Conservation (phyloP, 305 asterid genomes). For the Rubia occidens region DNA sequence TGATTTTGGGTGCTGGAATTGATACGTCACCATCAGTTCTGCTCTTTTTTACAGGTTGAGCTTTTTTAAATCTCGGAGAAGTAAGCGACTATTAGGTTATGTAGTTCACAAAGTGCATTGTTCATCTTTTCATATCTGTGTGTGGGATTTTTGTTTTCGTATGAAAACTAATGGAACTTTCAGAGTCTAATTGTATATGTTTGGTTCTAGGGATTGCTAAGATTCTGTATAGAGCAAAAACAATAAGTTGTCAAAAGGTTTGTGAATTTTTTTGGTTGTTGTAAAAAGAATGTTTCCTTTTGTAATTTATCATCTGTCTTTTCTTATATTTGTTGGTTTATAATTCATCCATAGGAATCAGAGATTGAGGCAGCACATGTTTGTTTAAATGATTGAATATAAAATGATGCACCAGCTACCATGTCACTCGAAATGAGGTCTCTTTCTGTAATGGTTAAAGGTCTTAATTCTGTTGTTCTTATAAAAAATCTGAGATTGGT, state of each 20-base stretch:
- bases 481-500: no score
- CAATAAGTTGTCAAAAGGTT: conserved; percentile 87
- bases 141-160: neutral
- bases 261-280: neutral
- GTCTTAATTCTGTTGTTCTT: no score
- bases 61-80: conserved; percentile 92
- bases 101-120: conserved; percentile 12
- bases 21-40: conserved; percentile 91
- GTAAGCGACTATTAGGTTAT: conserved; percentile 35
- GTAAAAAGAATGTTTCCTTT: no score
- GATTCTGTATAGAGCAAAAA: conserved; percentile 82
- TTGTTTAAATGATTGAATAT: no score
- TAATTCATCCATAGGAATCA: no score
- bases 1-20: conserved; percentile 97
- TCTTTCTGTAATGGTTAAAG: no score
- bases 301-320: no score
- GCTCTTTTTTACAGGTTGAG: conserved; percentile 86
- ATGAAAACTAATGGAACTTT: neutral
- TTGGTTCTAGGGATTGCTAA: conserved; percentile 74
- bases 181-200: conserved; percentile 4
- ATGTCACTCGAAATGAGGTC: no score
- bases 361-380: no score
- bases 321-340: no score
- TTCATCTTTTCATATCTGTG: no score
- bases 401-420: no score